phyloP scores from a whole-genome alignment of 768 basidiomycete genomes.

The Leccinum longicurvipes region DNA sequence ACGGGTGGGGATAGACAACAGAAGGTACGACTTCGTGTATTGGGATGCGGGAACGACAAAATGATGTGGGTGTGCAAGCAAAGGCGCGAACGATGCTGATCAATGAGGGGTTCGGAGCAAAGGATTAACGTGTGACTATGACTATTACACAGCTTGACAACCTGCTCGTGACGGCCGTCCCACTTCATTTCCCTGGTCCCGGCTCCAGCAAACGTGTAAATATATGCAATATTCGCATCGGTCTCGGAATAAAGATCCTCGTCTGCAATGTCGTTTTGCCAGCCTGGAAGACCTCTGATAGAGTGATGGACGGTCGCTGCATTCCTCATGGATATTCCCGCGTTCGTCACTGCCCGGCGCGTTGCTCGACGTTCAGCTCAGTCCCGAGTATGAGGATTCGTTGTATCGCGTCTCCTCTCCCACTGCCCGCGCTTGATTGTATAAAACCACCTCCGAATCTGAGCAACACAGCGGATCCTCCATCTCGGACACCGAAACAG shows the following conservation, averaged over 20 bases:
- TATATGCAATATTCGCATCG: no score
- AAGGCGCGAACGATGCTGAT: no score
- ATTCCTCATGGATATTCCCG: not conserved
- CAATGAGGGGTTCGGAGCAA: no score
- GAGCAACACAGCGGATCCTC: slow-evolving; percentile 56
- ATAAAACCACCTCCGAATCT: slow-evolving; percentile 36
- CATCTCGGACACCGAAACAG: slow-evolving; percentile 6
- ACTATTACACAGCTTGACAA: no score
- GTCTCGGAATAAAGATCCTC: slow-evolving; percentile 68
- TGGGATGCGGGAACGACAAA: no score
- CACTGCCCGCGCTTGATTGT: slow-evolving; percentile 32
- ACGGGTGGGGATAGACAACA: no score
- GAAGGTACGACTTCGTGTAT: no score
- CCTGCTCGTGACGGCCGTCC: no score
- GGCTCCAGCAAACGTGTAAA: no score
- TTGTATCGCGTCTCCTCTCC: slow-evolving; percentile 44
- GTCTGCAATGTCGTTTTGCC: slow-evolving; percentile 67
- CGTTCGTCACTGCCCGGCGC: slow-evolving; percentile 1
- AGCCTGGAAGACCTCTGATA: slow-evolving; percentile 50
- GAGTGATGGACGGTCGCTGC: slow-evolving; percentile 34
- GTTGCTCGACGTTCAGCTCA: not conserved
- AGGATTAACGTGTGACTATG: no score
- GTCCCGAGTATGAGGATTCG: slow-evolving; percentile 42
- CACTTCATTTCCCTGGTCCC: no score
- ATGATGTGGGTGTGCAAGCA: no score